phyloP scores from a whole-genome alignment of 139 green algal genomes.

The Prasinococcaceae sp. region DNA sequence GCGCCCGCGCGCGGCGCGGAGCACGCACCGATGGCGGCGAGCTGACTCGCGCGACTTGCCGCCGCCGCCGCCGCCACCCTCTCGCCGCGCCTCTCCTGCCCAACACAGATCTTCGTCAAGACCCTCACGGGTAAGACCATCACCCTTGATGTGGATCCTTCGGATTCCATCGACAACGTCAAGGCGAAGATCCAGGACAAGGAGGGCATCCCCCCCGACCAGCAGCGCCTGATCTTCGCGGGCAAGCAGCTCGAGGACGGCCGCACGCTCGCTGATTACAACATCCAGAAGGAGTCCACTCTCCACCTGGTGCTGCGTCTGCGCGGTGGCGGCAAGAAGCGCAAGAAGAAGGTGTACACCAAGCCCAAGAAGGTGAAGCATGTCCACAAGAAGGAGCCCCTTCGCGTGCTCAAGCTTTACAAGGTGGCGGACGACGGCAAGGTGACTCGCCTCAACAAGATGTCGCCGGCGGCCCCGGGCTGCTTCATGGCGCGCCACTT shows the following conservation, averaged over 20 bases:
- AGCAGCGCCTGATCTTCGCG: constrained; percentile 94
- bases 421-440: constrained; percentile 93
- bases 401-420: constrained; percentile 69
- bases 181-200: constrained; percentile 50
- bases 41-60: no score
- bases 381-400: constrained; percentile 97
- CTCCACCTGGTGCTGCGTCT: constrained; percentile 58
- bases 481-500: constrained; percentile 98
- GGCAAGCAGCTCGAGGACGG: constrained; percentile 96
- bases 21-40: no score
- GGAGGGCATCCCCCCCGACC: constrained; percentile 73
- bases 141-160: constrained; percentile 31
- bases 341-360: constrained; percentile 99
- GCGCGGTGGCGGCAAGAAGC: constrained; percentile 94
- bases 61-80: no score
- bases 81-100: no score
- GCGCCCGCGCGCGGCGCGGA: no score
- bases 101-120: constrained; percentile 68
- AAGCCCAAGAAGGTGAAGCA: constrained; percentile 99
- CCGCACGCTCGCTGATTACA: constrained; percentile 91
- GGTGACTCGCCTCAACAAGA: constrained; percentile 88
- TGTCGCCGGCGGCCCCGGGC: constrained; percentile 91
- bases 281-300: constrained; percentile 80
- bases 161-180: constrained; percentile 34
- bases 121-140: constrained; percentile 65